Conservation (phyloP, 129 eudicot species). For the Centella asiatica region DNA sequence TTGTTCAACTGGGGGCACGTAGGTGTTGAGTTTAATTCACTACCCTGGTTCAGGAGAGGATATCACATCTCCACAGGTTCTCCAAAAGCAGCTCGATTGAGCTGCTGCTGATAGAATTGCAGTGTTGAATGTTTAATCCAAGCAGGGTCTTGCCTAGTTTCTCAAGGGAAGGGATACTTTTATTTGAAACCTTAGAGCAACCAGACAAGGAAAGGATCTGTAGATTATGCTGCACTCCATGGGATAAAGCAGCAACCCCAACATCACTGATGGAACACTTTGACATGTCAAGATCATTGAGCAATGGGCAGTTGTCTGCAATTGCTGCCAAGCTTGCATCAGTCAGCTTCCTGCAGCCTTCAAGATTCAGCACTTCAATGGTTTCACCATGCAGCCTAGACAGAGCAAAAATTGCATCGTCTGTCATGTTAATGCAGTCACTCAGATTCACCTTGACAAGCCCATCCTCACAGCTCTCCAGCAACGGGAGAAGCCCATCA, state of each 20-base stretch:
- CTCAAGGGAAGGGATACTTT: constrained; percentile 44
- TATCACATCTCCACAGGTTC: constrained; percentile 82
- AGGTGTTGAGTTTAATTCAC: not conserved
- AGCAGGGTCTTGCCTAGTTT: constrained; percentile 58
- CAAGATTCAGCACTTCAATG: constrained; percentile 51
- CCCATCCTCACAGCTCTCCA: constrained; percentile 47
- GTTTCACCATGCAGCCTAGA: constrained; percentile 67
- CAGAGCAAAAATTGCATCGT: constrained; percentile 35
- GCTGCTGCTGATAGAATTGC: constrained; percentile 65
- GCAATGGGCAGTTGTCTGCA: constrained; percentile 46
- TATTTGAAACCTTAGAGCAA: constrained; percentile 64
- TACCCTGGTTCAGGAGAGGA: constrained; percentile 39
- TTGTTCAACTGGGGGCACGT: not conserved
- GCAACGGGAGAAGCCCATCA: constrained; percentile 46
- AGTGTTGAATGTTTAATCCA: constrained; percentile 76
- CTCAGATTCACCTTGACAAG: constrained; percentile 49
- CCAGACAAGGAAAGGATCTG: constrained; percentile 80
- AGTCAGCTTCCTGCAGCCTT: constrained; percentile 55
- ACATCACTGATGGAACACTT: constrained; percentile 47
- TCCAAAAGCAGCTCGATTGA: constrained; percentile 52
- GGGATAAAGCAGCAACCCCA: constrained; percentile 57
- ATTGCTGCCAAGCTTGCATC: constrained; percentile 60
- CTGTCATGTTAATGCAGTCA: constrained; percentile 53
- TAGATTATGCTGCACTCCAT: constrained; percentile 39
- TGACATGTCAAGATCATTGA: constrained; percentile 63